These are phyloP conservation scores for Xylaria cubensis DNA, from an alignment of 495 filamentous ascomycete genomes.

Conservation along the genomic window DNA sequence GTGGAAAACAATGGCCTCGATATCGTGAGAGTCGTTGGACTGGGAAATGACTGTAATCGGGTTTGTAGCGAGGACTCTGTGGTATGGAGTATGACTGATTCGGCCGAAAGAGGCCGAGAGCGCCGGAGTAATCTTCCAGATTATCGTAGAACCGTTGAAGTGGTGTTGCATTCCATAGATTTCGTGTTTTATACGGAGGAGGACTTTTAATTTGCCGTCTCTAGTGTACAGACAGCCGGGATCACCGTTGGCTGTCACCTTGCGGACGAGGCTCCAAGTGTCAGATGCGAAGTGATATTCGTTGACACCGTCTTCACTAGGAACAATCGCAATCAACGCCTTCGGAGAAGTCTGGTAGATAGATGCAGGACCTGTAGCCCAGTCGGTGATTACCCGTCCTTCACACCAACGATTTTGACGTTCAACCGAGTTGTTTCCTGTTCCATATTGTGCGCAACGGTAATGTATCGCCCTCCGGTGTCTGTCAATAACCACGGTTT, in stretches of 20 bases:
- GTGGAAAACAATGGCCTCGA: constrained; percentile 32
- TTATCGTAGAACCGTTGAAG: too few species aligned
- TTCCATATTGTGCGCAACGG: constrained; percentile 21
- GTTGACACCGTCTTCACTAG: background rate
- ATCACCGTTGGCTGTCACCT: background rate
- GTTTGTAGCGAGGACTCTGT: constrained; percentile 8
- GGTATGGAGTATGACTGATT: background rate
- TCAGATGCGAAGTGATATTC: constrained; percentile 13
- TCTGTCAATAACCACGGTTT: constrained; percentile 24
- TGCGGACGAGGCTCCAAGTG: background rate
- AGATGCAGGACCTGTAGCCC: constrained; percentile 28
- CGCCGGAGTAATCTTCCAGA: too few species aligned
- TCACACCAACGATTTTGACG: constrained; percentile 20
- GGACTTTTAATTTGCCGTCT: background rate
- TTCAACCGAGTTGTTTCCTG: background rate
- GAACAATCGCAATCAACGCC: constrained; percentile 28
- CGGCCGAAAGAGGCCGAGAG: constrained; percentile 15
- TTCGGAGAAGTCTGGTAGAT: constrained; percentile 22
- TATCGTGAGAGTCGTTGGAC: constrained; percentile 8
- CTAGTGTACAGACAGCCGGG: constrained; percentile 3
- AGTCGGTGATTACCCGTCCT: background rate
- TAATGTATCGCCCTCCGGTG: constrained; percentile 25
- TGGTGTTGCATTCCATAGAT: too few species aligned
- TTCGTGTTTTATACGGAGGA: background rate
- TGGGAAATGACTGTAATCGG: constrained; percentile 30